phyloP scores from a whole-genome alignment of 1,139 yeast genomes.

The Arxiozyma telluris region DNA sequence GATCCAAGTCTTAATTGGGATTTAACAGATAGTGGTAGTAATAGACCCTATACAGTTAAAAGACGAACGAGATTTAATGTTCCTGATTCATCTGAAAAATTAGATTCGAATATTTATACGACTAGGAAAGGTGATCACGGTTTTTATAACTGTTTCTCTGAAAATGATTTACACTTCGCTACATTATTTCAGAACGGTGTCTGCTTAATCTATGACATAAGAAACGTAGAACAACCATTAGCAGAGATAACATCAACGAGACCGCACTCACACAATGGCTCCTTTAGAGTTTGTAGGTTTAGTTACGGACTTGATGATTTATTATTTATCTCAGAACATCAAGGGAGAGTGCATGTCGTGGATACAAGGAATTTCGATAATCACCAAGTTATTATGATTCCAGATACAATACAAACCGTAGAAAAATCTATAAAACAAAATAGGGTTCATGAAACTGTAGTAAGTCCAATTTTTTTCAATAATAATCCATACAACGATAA shows the following conservation, averaged over 20 bases:
- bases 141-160: conserved; percentile 71
- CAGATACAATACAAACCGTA: conserved; percentile 27
- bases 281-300: conserved; percentile 52
- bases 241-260: conserved; percentile 54
- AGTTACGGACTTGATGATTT: conserved; percentile 67
- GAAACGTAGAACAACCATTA: conserved; percentile 48
- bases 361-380: conserved; percentile 64
- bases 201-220: conserved; percentile 64
- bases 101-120: conserved; percentile 33
- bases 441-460: neutral
- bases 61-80: conserved; percentile 24
- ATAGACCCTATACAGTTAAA: conserved; percentile 8
- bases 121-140: conserved; percentile 65
- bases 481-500: neutral
- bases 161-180: conserved; percentile 64
- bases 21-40: conserved; percentile 13
- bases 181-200: conserved; percentile 81
- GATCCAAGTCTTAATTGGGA: conserved; percentile 13
- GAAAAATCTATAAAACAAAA: conserved; percentile 1
- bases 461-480: neutral
- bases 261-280: conserved; percentile 38
- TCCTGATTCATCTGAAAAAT: conserved; percentile 21
- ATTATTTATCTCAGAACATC: conserved; percentile 71
- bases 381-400: conserved; percentile 66
- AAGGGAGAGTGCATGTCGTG: conserved; percentile 73